Conservation (phyloP, 2,329 filamentous ascomycete genomes). For the Colletotrichum godetiae region DNA sequence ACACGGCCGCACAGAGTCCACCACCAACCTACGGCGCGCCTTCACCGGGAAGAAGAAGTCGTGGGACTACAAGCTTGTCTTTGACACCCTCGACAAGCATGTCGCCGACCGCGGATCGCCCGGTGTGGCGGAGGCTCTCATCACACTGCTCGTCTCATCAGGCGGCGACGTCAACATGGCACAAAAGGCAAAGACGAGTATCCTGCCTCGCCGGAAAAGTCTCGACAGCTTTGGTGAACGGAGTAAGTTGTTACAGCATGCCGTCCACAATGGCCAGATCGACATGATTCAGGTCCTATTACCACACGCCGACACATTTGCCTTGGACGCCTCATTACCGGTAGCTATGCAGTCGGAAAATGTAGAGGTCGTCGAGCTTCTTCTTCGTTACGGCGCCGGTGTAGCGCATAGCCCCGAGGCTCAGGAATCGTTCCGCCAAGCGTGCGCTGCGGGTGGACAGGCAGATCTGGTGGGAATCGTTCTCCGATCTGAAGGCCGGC, state of each 20-base stretch:
- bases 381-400: constrained; percentile 62
- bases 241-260: constrained; percentile 61
- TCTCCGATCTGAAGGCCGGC: constrained; percentile 60
- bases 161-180: constrained; percentile 63
- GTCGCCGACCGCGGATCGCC: constrained; percentile 61
- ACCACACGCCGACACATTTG: constrained; percentile 62
- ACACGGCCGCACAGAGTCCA: constrained; percentile 44
- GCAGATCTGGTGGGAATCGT: constrained; percentile 60
- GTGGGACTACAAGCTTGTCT: constrained; percentile 65
- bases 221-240: constrained; percentile 60
- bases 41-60: constrained; percentile 61
- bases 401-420: constrained; percentile 52
- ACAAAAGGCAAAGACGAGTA: constrained; percentile 58
- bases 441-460: constrained; percentile 59
- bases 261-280: constrained; percentile 60
- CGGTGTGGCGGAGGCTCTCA: constrained; percentile 66
- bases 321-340: constrained; percentile 62
- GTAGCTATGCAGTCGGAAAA: constrained; percentile 59
- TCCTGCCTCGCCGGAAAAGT: constrained; percentile 62
- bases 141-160: constrained; percentile 59
- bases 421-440: constrained; percentile 64
- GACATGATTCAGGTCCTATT: constrained; percentile 66
- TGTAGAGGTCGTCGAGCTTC: constrained; percentile 55
- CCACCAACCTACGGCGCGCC: constrained; percentile 49
- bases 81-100: constrained; percentile 62